Percentiles rank a stretch among this genome's conserved stretches.
phyloP scores from a whole-genome alignment of 768 basidiomycete species.

The Leccinellum rugosiceps region DNA sequence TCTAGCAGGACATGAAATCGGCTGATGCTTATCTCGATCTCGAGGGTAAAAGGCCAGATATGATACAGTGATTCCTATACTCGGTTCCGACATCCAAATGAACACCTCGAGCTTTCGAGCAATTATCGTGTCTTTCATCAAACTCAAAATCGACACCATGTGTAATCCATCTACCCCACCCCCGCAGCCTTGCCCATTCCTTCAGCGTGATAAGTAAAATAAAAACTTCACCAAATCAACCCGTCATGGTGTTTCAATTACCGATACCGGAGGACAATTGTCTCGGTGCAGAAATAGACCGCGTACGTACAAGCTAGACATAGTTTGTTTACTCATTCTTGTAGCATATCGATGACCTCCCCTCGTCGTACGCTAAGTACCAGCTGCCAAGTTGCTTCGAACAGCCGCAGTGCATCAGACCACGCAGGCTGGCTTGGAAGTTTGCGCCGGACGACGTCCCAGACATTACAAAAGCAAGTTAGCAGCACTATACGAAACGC shows the following conservation, averaged over 20 bases:
- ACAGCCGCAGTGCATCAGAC: neutral
- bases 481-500: neutral
- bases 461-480: neutral
- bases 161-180: neutral
- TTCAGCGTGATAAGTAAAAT: neutral
- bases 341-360: neutral
- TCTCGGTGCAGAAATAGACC: neutral
- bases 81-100: neutral
- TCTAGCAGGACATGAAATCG: constrained; percentile 89
- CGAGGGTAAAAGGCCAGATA: neutral
- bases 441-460: neutral
- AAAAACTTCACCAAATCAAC: neutral
- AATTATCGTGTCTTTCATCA: neutral
- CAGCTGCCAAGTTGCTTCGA: neutral
- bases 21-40: constrained; percentile 28
- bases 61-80: neutral
- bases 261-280: neutral
- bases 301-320: neutral
- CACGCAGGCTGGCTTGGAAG: neutral
- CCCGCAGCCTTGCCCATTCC: neutral
- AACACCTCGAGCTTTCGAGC: too few species aligned
- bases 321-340: neutral
- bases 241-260: neutral
- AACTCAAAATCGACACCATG: neutral
- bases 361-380: neutral